Evolutionary conservation across 305 asterid species (phyloP), one percentile per base, ranked within the genome.

Genomic region (Salvia sclarea): DNA sequence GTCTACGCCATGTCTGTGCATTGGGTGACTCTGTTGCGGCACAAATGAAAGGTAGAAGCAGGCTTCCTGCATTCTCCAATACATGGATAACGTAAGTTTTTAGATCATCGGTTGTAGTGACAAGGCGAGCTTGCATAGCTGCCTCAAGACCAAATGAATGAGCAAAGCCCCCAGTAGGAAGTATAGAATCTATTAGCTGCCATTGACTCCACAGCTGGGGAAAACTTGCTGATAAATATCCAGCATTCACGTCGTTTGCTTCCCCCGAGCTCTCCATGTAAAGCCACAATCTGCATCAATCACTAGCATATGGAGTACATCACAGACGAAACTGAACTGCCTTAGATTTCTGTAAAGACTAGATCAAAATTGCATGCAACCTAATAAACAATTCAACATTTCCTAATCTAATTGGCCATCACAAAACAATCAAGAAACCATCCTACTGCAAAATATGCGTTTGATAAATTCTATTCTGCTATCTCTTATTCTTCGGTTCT

Each of bases 131-230:
- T 79, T 93, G 98, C 68, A 79, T 79, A 8, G 96, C 89, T 30
- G 97, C 96, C 80, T 93, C 98, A 1, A 93, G 91, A 35, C 98
- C 98, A 30, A 77, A 81, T 1, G 98, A 93, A 78, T 93, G 98
- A 72, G 98, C 98, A 55, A 93, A 93, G 43, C 98, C 98, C 35
- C 98, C 98, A 0, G 97, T 93, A 1, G 98, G 96, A 49, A 93
- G 98, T 21, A 90, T 74, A 9, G 98, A 93, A 76, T 93, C 98
- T 12, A 93, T 68, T 30, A 93, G 79, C 40, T 93, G 97, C 97
- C 98, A 93, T 68, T 91, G 94, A 73, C 89, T 84, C 98, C 98
- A 93, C 31, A 70, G 81, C 35, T 67, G 80, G 35, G 72, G 69
- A 44, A 86, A 77, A 57, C 62, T 71, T 55, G 61, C 14, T 2